Evolutionary conservation across 2,329 filamentous ascomycete genomes (phyloP), one percentile per base, ranked within the genome.

Genomic region (Fonsecaea multimorphosa): DNA sequence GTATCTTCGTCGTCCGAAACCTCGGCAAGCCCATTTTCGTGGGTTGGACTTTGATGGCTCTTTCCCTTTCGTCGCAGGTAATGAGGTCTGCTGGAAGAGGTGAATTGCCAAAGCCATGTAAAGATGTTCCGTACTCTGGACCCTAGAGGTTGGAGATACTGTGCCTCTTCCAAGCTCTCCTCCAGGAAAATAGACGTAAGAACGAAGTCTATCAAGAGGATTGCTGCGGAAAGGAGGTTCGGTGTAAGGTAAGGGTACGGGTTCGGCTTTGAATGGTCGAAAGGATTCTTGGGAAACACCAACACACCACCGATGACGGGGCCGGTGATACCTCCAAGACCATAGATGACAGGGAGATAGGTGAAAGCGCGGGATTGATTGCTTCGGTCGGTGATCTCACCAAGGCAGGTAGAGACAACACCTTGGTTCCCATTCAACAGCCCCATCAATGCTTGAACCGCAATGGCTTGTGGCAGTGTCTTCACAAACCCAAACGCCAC

Each of bases 271-370:
- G 79, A 80, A 22, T 79, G 76, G 29, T 83, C 77, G 71, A 87
- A 85, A 0, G 86, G 86, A 58, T 86, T 84, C 31, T 86, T 75
- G 54, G 83, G 84, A 52, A 89, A 86, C 0, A 96, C 91, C 61
- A 98, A 79, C 46, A 97, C 76, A 0, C 95, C 95, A 14, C 95
- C 95, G n/a, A 98, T 79, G 1, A 96, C 88, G 0, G 95, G 95
- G 0, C 95, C 95, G 0, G 93, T 95, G 67, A 99, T 97, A 51
- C 91, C 92, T 19, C 95, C 95, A 36, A 99, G 83, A 3, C 94
- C 94, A 78, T 99, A 99, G n/a, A 98, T 89, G 44, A 98, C 90
- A 0, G 95, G 95, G 49, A 99, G 82, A 80, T 97, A 99, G 1
- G 91, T 95, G 73, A 99, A 99, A 0, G 93, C 95, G 60, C 86